Conservation (phyloP, 1,139 yeast species). For the Kurtzmaniella quercitrusa region DNA sequence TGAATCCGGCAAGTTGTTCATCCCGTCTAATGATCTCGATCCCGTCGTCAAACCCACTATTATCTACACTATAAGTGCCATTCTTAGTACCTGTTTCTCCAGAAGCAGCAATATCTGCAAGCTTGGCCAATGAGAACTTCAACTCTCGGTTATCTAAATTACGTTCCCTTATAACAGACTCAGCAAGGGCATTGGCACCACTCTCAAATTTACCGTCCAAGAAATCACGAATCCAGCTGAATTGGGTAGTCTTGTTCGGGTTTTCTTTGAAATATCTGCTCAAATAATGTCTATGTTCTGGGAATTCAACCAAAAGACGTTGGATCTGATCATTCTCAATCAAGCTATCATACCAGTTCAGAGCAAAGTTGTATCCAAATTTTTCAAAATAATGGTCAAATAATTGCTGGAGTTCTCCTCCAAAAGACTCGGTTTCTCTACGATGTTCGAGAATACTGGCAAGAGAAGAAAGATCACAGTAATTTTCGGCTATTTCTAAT, state of each 20-base stretch:
- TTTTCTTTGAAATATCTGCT: conserved; percentile 48
- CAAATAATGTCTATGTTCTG: conserved; percentile 48
- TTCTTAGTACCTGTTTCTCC: background rate
- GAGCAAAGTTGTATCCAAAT: conserved; percentile 69
- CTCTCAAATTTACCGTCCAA: conserved; percentile 43
- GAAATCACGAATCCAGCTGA: conserved; percentile 74
- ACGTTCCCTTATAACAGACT: conserved; percentile 40
- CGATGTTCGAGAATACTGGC: conserved; percentile 61
- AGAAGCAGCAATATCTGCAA: conserved; percentile 37
- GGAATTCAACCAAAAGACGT: conserved; percentile 53
- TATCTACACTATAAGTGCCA: conserved; percentile 3
- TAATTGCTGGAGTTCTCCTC: conserved; percentile 10
- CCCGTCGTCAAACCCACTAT: too few species aligned
- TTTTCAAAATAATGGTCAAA: conserved; percentile 54
- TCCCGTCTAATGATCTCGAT: conserved; percentile 12
- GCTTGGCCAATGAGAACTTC: conserved; percentile 68
- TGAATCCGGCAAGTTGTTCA: conserved; percentile 38
- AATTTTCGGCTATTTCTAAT: conserved; percentile 60
- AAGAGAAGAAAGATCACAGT: conserved; percentile 61
- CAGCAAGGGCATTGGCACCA: conserved; percentile 47
- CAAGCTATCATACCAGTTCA: conserved; percentile 57
- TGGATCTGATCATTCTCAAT: conserved; percentile 51
- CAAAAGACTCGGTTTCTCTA: conserved; percentile 25
- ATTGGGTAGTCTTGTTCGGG: conserved; percentile 45
- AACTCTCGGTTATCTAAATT: conserved; percentile 47